A percentile compares a stretch with the other conserved stretches of the same genome.
phyloP scores from a whole-genome alignment of 2,329 filamentous ascomycete genomes.

The Penicillium sp. region DNA sequence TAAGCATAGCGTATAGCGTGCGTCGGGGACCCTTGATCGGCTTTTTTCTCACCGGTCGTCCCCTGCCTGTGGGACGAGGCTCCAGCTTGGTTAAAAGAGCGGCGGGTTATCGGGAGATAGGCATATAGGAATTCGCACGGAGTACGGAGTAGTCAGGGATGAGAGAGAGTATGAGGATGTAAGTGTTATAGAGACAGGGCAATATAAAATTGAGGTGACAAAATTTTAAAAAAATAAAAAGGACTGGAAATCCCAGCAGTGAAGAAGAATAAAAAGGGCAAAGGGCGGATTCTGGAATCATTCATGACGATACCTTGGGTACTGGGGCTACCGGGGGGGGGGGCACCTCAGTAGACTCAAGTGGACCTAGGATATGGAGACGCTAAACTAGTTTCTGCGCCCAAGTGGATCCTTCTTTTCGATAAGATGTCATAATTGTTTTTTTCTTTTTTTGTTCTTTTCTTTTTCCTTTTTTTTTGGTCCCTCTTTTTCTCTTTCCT shows the following conservation, averaged over 20 bases:
- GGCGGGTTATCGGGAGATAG: slow-evolving; percentile 13
- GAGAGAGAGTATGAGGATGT: neutral
- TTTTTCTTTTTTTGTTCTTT: neutral
- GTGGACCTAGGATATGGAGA: neutral
- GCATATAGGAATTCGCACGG: neutral
- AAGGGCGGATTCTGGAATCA: slow-evolving; percentile 21
- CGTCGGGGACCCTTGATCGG: slow-evolving; percentile 22
- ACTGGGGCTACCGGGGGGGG: neutral
- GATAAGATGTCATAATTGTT: slow-evolving; percentile 11
- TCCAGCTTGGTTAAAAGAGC: slow-evolving; percentile 19
- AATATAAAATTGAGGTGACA: neutral
- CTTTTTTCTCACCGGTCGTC: slow-evolving; percentile 25
- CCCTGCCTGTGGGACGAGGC: slow-evolving; percentile 18
- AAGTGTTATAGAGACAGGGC: neutral
- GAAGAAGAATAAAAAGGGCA: slow-evolving; percentile 7
- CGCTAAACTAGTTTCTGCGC: slow-evolving; percentile 6
- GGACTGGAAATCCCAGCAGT: slow-evolving; percentile 3
- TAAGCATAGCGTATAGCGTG: slow-evolving; percentile 39
- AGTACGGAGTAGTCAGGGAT: neutral
- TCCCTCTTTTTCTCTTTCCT: neutral
- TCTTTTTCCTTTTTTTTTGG: neutral
- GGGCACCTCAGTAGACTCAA: neutral
- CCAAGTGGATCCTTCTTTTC: slow-evolving; percentile 5
- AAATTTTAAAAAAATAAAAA: neutral
- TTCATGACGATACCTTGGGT: slow-evolving; percentile 18